Evolutionary conservation across 2,329 filamentous ascomycete species (phyloP), one percentile per base, ranked within the genome.

Genomic region (Pestalotiopsis sp.): DNA sequence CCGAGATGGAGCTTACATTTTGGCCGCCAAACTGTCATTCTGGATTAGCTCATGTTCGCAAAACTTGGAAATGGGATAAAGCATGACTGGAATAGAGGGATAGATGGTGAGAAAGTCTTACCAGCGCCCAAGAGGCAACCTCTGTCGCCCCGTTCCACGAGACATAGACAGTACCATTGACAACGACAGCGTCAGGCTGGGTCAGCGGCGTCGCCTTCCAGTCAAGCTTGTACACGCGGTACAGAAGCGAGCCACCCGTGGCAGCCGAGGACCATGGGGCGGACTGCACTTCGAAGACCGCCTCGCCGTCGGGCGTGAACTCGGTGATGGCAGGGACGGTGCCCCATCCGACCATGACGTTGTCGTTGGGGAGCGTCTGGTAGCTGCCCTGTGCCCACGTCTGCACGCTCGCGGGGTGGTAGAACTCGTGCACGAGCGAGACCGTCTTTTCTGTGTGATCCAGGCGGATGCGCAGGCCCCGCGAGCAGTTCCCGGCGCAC

Each of bases 291-390:
- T 63, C 60, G 5, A 63, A 27, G 4, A 63, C 27, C 12, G 20
- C 17, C 36, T 63, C 23, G 57, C 57, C 23, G 25, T 2, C 17
- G 1, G 57, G 1, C 25, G 57, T n/a, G 57, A 13, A 31, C 57
- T 59, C 57, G 17, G 57, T 59, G 20, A 59, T 11, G 57, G 57
- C 12, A 1, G 57, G 57, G 5, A 31, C 27, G 27, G 23, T 27
- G 14, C 57, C 57, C 57, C 57, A 59, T 9, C 57, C 57, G 4
- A 59, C 57, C 23, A 90, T 78, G 6, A 83, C 83, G 68, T 88
- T 85, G 41, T 85, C 85, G 66, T 84, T 84, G 0, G 85, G 82
- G 0, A 90, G 80, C 5, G 87, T 73, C 71, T 91, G 88, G 40
- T 86, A 83, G 4, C 80, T 82, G 9, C 82, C 82, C 69, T 84